Conservation (phyloP, 371 early-diverging fungal genomes). For the Mortierella sp. region DNA sequence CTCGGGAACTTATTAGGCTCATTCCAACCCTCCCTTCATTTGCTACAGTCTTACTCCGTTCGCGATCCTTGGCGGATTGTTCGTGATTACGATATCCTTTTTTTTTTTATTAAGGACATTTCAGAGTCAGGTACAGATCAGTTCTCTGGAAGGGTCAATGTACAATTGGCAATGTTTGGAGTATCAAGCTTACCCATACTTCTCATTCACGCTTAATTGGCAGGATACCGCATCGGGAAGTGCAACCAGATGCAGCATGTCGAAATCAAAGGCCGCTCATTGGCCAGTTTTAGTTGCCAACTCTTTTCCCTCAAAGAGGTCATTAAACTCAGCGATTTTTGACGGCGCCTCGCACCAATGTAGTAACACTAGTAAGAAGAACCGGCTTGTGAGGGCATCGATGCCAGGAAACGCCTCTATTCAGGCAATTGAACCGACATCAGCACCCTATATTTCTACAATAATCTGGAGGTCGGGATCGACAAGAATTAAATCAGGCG, state of each 20-base stretch:
- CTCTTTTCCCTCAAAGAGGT: neutral
- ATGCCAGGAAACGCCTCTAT: neutral
- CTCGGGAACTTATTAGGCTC: neutral
- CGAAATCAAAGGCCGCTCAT: conserved; percentile 33
- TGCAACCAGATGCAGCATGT: conserved; percentile 41
- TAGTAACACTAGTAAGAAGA: conserved; percentile 3
- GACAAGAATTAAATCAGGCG: neutral
- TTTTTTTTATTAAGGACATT: neutral
- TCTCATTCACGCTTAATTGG: neutral
- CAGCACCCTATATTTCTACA: neutral
- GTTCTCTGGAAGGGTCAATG: too few relatives aligned
- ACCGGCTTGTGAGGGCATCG: neutral
- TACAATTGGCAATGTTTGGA: neutral
- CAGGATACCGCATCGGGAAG: neutral
- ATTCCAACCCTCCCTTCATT: neutral
- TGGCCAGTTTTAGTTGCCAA: conserved; percentile 33
- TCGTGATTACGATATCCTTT: neutral
- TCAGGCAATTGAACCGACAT: neutral
- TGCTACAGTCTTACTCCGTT: neutral
- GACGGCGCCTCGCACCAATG: conserved; percentile 4
- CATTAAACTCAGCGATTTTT: neutral
- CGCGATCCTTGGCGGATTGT: conserved; percentile 2
- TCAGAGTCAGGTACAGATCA: conserved; percentile 1
- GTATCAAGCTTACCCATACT: neutral
- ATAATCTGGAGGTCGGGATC: neutral